Conservation (phyloP, 129 eudicot genomes). For the carrot (Daucus carota) region DNA sequence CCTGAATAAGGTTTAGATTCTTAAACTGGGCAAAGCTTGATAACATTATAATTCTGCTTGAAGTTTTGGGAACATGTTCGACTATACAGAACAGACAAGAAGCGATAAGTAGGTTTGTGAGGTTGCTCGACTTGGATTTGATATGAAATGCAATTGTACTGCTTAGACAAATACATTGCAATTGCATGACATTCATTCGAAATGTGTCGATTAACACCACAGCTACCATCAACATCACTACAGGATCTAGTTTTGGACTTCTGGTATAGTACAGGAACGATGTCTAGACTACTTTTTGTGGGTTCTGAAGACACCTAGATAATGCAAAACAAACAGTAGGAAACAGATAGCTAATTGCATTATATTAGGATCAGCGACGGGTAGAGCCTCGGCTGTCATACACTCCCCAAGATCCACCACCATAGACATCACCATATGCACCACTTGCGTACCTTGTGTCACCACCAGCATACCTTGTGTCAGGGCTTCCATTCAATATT, state of each 20-base stretch:
- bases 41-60: too few species aligned
- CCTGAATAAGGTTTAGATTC: too few species aligned
- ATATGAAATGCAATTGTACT: background rate
- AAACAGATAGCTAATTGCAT: background rate
- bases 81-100: too few species aligned
- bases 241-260: background rate
- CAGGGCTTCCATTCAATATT: constrained; percentile 58
- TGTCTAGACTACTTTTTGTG: background rate
- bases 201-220: background rate
- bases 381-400: constrained; percentile 69
- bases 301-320: constrained; percentile 12
- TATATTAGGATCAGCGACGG: constrained; percentile 33
- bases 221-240: background rate
- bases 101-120: too few species aligned
- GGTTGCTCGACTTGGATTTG: background rate
- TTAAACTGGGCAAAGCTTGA: too few species aligned
- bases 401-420: constrained; percentile 49
- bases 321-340: background rate
- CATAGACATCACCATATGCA: constrained; percentile 45
- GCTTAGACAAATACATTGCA: background rate
- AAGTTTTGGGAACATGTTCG: too few species aligned
- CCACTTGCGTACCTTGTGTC: constrained; percentile 49
- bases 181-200: background rate
- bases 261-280: background rate
- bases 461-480: constrained; percentile 47